Evolutionary conservation across 352 stramenopile species (phyloP), one percentile per base, ranked within the genome.

Genomic region (Aphanomyces euteiches): DNA sequence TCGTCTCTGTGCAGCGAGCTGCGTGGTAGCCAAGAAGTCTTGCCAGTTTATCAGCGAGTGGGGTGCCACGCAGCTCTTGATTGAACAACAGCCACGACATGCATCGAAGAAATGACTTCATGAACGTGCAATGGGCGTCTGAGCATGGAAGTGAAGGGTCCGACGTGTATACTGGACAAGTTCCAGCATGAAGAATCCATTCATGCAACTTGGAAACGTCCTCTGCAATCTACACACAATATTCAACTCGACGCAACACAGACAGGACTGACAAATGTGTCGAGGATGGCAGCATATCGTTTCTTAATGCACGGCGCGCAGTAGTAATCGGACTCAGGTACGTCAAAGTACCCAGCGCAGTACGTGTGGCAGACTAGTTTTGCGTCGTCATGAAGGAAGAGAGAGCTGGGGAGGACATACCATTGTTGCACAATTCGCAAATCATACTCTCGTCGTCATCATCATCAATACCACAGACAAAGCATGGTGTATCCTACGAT

Each of bases 331-430:
- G 34, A 34, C 36, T 66, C 21, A 19, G 67, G 67, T 40, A 73
- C 60, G 41, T 12, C 43, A 10, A 28, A 19, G 4, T 68, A 28
- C 21, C 56, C 60, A 47, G 47, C 39, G 56, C 67, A 73, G 45
- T 73, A 73, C 37, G 67, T 73, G 56, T 73, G 67, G 45, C 43
- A 73, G 3, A 70, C 64, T 70, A 47, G 15, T 12, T 10, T 19
- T 56, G 5, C 12, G 13, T 53, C 8, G n/a, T 47, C 7, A 66
- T 10, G 47, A n/a, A 21, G 15, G 7, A 4, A n/a, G 50, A 8
- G 15, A 58, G 15, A 36, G 10, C n/a, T 15, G 43, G 28, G 54
- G 12, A 43, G 34, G 5, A 47, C 48, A 28, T 47, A 70, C 64
- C 47, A 2, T 70, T 47, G 21, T 70, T 50, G 12, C 64, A 70